Evolutionary conservation across 352 stramenopile genomes (phyloP).

Genomic region (Globisporangium viniferum): DNA sequence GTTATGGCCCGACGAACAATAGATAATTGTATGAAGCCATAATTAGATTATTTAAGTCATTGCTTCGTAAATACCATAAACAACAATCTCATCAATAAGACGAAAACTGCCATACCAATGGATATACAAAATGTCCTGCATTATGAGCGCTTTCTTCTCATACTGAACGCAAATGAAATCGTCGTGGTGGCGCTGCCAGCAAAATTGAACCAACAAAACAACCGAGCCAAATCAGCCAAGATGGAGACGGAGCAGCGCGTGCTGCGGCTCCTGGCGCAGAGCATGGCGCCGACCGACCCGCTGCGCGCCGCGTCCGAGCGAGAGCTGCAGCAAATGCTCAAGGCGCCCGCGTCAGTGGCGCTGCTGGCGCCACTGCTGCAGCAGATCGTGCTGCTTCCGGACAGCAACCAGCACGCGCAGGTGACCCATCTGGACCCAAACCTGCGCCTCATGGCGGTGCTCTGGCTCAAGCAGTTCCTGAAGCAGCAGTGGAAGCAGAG

Average conservation of each 20-base stretch:
- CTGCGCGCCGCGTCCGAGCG: slow-evolving; percentile 47
- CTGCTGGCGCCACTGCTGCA: slow-evolving; percentile 50
- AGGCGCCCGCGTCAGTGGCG: slow-evolving; percentile 2
- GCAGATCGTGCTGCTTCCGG: slow-evolving; percentile 38
- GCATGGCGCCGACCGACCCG: slow-evolving; percentile 34
- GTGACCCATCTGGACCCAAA: slow-evolving; percentile 34
- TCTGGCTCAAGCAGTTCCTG: slow-evolving; percentile 80
- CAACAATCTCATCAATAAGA: too few relatives aligned
- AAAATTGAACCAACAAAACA: background rate
- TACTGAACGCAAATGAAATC: background rate
- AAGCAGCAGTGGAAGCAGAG: slow-evolving; percentile 45
- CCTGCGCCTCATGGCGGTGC: slow-evolving; percentile 57
- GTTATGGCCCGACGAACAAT: too few relatives aligned
- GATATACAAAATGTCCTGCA: background rate
- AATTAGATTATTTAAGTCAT: background rate
- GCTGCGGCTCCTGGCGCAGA: slow-evolving; percentile 51
- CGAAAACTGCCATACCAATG: background rate
- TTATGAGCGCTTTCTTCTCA: background rate
- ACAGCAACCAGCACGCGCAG: slow-evolving; percentile 27
- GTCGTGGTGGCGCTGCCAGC: slow-evolving; percentile 1
- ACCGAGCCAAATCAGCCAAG: slow-evolving; percentile 16
- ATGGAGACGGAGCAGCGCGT: slow-evolving; percentile 26
- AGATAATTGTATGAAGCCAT: too few relatives aligned
- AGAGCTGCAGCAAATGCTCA: slow-evolving; percentile 37
- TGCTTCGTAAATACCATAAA: too few relatives aligned